Percentiles rank a stretch among this genome's conserved stretches.
Conservation (phyloP, 2,329 filamentous ascomycete species). For the Arthrocladium fulminans region DNA sequence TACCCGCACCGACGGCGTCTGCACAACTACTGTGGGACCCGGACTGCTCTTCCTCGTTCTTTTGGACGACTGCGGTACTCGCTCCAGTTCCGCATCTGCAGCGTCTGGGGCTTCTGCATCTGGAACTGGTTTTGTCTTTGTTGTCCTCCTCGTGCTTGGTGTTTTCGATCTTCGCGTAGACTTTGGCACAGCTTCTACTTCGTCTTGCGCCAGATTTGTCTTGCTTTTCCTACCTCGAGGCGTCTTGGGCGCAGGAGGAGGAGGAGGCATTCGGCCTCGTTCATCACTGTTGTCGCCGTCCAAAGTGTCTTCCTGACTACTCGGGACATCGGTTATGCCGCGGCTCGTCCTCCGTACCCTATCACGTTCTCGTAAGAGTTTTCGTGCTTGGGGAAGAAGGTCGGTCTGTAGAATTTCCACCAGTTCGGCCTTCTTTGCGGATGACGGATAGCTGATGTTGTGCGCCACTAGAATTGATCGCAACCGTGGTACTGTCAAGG, state of each 20-base stretch:
- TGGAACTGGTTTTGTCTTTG: slow-evolving; percentile 42
- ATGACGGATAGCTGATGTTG: slow-evolving; percentile 74
- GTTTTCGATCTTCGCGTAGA: slow-evolving; percentile 47
- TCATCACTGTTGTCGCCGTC: slow-evolving; percentile 53
- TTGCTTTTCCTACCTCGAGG: slow-evolving; percentile 37
- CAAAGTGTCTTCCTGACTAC: slow-evolving; percentile 56
- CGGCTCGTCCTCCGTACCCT: slow-evolving; percentile 76
- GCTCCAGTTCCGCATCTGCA: slow-evolving; percentile 40
- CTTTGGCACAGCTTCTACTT: slow-evolving; percentile 26
- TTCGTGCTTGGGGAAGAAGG: slow-evolving; percentile 67
- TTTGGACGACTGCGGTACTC: slow-evolving; percentile 39
- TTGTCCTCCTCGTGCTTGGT: slow-evolving; percentile 43
- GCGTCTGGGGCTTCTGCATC: slow-evolving; percentile 36
- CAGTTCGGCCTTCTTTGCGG: slow-evolving; percentile 83
- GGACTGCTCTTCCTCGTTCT: slow-evolving; percentile 44
- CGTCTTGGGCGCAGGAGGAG: slow-evolving; percentile 41
- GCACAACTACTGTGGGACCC: slow-evolving; percentile 24
- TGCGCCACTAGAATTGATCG: slow-evolving; percentile 87
- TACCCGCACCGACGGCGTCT: slow-evolving; percentile 25
- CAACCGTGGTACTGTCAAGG: slow-evolving; percentile 76
- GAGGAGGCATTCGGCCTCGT: slow-evolving; percentile 36
- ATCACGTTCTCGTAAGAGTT: slow-evolving; percentile 64
- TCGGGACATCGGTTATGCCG: slow-evolving; percentile 64
- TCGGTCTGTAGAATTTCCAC: slow-evolving; percentile 74
- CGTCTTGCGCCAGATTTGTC: slow-evolving; percentile 30